Conservation (phyloP, 805 yeast genomes). For the Ogataea saltuana region DNA sequence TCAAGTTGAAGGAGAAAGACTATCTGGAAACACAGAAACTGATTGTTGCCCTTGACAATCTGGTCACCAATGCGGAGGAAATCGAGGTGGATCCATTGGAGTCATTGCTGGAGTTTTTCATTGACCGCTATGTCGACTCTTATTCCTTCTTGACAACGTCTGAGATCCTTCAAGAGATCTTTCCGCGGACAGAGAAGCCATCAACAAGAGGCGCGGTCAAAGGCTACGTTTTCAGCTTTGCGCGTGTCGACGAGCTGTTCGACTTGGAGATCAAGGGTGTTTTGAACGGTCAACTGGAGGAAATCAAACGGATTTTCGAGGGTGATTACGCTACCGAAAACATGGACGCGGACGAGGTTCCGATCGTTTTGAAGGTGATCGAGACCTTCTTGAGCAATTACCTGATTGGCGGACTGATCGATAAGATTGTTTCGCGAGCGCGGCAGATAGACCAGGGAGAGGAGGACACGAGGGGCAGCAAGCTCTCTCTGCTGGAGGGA, state of each 20-base stretch:
- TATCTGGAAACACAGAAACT: conserved; percentile 38
- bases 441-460: conserved; percentile 38
- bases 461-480: conserved; percentile 10
- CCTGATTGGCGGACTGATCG: conserved; percentile 37
- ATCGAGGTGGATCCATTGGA: conserved; percentile 39
- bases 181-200: conserved; percentile 14
- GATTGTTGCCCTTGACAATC: conserved; percentile 28
- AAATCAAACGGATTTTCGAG: conserved; percentile 31
- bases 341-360: conserved; percentile 33
- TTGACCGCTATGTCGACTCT: conserved; percentile 32
- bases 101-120: conserved; percentile 36
- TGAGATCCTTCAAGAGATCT: conserved; percentile 23
- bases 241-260: conserved; percentile 28
- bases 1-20: conserved; percentile 50
- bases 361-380: conserved; percentile 35
- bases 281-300: conserved; percentile 31
- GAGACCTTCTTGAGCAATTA: conserved; percentile 39
- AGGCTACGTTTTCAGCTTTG: conserved; percentile 29
- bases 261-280: conserved; percentile 15
- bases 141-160: conserved; percentile 29
- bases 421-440: conserved; percentile 33
- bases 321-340: background rate
- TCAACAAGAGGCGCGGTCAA: conserved; percentile 31
- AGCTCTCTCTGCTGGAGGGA: conserved; percentile 10
- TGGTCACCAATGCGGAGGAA: conserved; percentile 29